These are phyloP conservation scores for Pyrenophora teres DNA, from an alignment of 2,329 filamentous ascomycete genomes.

Conservation along the genomic window DNA sequence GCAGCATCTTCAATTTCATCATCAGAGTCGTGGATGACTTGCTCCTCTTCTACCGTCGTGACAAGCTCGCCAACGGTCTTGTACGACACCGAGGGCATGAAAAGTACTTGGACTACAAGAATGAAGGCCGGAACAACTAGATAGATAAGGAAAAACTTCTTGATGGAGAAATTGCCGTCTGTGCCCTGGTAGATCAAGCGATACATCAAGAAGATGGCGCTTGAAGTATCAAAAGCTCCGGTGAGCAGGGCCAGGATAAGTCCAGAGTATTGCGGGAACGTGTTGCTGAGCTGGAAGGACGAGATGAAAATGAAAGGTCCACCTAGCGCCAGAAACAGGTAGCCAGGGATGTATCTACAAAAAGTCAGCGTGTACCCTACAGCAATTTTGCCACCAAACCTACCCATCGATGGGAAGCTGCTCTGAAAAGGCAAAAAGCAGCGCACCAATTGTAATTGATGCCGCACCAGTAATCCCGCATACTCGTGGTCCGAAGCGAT, in stretches of 20 bases:
- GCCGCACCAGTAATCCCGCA: conserved; percentile 73
- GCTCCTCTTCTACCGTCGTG: conserved; percentile 64
- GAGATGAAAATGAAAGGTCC: conserved; percentile 59
- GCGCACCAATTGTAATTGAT: conserved; percentile 70
- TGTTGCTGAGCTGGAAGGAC: conserved; percentile 57
- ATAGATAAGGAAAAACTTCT: conserved; percentile 57
- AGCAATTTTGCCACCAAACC: no score
- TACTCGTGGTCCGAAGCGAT: conserved; percentile 77
- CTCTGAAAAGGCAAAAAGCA: conserved; percentile 72
- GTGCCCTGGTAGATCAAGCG: conserved; percentile 53
- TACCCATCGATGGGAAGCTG: conserved; percentile 70
- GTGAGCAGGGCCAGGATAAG: conserved; percentile 57
- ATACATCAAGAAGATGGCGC: conserved; percentile 55
- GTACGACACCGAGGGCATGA: conserved; percentile 56
- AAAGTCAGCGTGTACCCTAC: no score
- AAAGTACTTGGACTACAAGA: conserved; percentile 50
- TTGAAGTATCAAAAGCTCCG: conserved; percentile 57
- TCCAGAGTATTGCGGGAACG: conserved; percentile 56
- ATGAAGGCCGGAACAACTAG: conserved; percentile 54
- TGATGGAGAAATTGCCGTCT: conserved; percentile 49
- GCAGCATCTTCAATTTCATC: conserved; percentile 56
- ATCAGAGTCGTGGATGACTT: conserved; percentile 59
- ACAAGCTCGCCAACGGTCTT: conserved; percentile 76
- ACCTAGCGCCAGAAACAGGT: conserved; percentile 56
- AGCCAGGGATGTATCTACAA: conserved; percentile 52